phyloP scores from a whole-genome alignment of 305 asterid genomes.

The Fraxinus paxiana region DNA sequence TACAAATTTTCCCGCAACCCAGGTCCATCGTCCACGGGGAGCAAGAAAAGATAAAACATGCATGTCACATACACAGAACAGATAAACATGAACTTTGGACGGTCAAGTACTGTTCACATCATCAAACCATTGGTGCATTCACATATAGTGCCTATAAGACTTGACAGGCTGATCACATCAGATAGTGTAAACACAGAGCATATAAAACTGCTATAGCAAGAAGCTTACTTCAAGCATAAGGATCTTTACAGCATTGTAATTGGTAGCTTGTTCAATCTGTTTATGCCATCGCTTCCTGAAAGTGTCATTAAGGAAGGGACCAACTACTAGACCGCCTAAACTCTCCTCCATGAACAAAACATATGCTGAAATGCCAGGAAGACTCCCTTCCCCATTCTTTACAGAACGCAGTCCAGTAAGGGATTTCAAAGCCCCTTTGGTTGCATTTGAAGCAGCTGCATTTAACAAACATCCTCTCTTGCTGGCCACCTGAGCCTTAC shows the following conservation, averaged over 20 bases:
- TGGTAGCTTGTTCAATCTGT: conserved; percentile 66
- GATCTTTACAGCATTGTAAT: conserved; percentile 50
- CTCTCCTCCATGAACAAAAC: conserved; percentile 84
- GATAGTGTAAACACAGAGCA: conserved; percentile 4
- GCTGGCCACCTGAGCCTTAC: conserved; percentile 71
- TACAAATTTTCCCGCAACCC: background rate
- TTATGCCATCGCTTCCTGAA: conserved; percentile 76
- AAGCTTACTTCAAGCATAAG: conserved; percentile 74
- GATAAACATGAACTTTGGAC: conserved; percentile 3
- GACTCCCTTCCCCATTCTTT: conserved; percentile 68
- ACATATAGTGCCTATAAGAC: conserved; percentile 15
- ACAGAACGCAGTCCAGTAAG: conserved; percentile 52
- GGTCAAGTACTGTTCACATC: conserved; percentile 11
- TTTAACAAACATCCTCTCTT: conserved; percentile 87
- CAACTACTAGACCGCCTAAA: conserved; percentile 66
- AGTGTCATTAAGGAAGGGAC: conserved; percentile 61
- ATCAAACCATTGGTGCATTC: conserved; percentile 12
- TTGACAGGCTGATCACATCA: conserved; percentile 4
- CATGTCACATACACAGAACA: background rate
- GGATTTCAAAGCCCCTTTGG: conserved; percentile 63
- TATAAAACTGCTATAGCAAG: conserved; percentile 15
- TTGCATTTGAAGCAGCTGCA: conserved; percentile 87
- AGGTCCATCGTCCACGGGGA: conserved; percentile 7
- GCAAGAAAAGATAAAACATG: conserved; percentile 19
- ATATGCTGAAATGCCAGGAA: conserved; percentile 60